A percentile compares a stretch with the other conserved stretches of the same genome.
Conservation (phyloP, 495 filamentous ascomycete genomes). For the Aspergillus sclerotiicarbonarius region DNA sequence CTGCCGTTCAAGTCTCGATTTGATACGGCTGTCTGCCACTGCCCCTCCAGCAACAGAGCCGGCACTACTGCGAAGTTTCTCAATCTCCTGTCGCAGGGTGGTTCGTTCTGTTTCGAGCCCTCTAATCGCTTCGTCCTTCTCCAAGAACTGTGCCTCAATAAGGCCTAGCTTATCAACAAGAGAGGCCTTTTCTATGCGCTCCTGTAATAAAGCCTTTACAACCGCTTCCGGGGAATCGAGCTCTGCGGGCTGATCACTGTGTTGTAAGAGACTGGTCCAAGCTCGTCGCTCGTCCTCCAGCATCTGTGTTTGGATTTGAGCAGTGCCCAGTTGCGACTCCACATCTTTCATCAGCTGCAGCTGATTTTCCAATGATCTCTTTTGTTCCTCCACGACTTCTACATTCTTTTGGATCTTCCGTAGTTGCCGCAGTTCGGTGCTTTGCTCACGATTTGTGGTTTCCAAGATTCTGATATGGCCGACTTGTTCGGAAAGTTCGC, state of each 20-base stretch:
- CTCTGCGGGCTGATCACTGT: constrained; percentile 60
- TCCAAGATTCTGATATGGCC: constrained; percentile 84
- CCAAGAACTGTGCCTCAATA: constrained; percentile 72
- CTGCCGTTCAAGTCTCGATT: constrained; percentile 78
- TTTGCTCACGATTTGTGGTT: constrained; percentile 72
- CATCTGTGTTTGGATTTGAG: constrained; percentile 76
- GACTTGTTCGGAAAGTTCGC: constrained; percentile 86
- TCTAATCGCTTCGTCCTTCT: constrained; percentile 77
- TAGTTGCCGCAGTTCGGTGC: constrained; percentile 74
- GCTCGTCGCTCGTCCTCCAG: constrained; percentile 83
- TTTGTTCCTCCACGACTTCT: constrained; percentile 95
- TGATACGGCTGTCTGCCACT: constrained; percentile 51
- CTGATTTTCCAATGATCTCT: constrained; percentile 74
- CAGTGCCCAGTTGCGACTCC: constrained; percentile 71
- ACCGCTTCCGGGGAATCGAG: constrained; percentile 88
- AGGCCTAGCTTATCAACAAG: constrained; percentile 75
- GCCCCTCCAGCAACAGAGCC: constrained; percentile 32
- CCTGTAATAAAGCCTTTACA: constrained; percentile 76
- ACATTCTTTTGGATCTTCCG: constrained; percentile 78
- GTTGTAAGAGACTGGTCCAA: constrained; percentile 85
- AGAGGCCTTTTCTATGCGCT: constrained; percentile 73
- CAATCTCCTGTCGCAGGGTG: constrained; percentile 61
- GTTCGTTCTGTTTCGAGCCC: constrained; percentile 66
- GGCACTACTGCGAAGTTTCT: constrained; percentile 55
- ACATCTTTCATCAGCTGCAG: constrained; percentile 73